Conservation (phyloP, 352 stramenopile genomes). For the Phytopythium delawarense region DNA sequence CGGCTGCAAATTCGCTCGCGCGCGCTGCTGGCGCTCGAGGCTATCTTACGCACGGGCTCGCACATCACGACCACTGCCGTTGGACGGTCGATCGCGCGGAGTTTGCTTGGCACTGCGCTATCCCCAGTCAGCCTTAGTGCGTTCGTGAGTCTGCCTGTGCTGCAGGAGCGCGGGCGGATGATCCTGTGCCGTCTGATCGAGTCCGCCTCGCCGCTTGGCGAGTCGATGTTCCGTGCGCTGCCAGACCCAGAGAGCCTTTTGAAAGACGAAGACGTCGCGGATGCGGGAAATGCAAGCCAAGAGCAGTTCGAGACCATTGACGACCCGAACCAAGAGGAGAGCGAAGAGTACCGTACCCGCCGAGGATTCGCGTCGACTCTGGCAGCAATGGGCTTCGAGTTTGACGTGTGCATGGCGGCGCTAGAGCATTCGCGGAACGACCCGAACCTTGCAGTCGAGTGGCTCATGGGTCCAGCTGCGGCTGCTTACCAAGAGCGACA, state of each 20-base stretch:
- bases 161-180: conserved; percentile 82
- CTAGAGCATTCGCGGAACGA: conserved; percentile 80
- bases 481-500: conserved; percentile 71
- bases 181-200: conserved; percentile 84
- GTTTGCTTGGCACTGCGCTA: conserved; percentile 55
- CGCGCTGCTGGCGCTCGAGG: conserved; percentile 71
- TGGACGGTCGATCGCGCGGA: conserved; percentile 37
- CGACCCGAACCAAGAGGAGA: conserved; percentile 71
- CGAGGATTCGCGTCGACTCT: conserved; percentile 78
- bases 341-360: conserved; percentile 60
- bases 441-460: conserved; percentile 81
- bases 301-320: conserved; percentile 28
- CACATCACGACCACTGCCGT: conserved; percentile 33
- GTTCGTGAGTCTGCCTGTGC: conserved; percentile 68
- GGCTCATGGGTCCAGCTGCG: conserved; percentile 77
- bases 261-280: neutral
- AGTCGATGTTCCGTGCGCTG: conserved; percentile 74
- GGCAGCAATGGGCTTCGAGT: conserved; percentile 86
- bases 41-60: conserved; percentile 58
- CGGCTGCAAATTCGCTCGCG: conserved; percentile 83
- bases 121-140: conserved; percentile 57
- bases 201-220: conserved; percentile 68
- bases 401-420: conserved; percentile 83
- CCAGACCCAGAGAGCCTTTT: conserved; percentile 42
- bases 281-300: neutral